Evolutionary conservation across 306 rosid species (phyloP), one percentile per base, ranked within the genome.

Genomic region (Acacia acuminata): DNA sequence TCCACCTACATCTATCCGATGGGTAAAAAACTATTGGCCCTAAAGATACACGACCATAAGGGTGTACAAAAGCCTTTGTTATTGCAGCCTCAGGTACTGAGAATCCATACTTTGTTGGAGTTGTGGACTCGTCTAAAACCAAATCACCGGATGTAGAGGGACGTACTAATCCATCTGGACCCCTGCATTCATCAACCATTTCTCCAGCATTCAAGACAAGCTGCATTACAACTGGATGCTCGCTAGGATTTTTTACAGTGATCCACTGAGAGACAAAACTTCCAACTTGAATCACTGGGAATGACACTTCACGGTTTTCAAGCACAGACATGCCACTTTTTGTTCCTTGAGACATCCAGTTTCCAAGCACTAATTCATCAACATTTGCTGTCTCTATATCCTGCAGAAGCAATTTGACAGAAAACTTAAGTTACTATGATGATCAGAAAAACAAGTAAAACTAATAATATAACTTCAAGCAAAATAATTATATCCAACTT

Each of bases 11-110:
- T 69, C 90, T 84, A 79, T 81, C 84, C 7, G 94, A 93, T 84
- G 99, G 99, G 77, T 84, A 87, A 85, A 93, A 95, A 55, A 84
- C 53, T 82, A 96, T 82, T 43, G 98, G 98, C 84, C 99, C 99
- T 63, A 96, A 85, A 83, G 90, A 88, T 81, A 85, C 94, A 53
- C 53, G 70, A 58, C 86, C 90, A 48, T 88, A 48, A 63, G 99
- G 97, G 44, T 86, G 96, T 79, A 96, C 93, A 76, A 86, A 90
- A 79, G 93, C 97, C 90, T 96, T 94, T 12, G 92, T 92, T 51
- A 90, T 16, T 43, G 98, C 98, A 90, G 73, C 84, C 70, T 92
- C 91, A 72, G 96, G 89, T 71, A 91, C 77, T 16, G 99, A 96
- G 89, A 96, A 96, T 61, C 99, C 99, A 71, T 88, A 84, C 89